phyloP scores from a whole-genome alignment of 805 yeast species.

The Maudiozyma saulgeensis region DNA sequence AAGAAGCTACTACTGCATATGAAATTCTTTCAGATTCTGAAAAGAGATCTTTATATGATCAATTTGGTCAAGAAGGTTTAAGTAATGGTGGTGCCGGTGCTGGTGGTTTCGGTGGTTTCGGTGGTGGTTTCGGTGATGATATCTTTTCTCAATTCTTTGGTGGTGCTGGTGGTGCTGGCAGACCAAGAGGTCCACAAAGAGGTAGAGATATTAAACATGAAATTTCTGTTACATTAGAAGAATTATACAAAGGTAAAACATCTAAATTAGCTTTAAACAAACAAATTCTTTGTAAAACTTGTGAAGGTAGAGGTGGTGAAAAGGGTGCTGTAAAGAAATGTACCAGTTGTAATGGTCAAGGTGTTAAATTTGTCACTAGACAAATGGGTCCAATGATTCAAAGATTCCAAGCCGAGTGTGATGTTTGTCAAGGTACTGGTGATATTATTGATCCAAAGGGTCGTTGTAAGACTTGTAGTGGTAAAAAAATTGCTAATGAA shows the following conservation, averaged over 20 bases:
- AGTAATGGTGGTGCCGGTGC: constrained; percentile 60
- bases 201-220: constrained; percentile 90
- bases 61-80: constrained; percentile 88
- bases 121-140: constrained; percentile 31
- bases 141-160: constrained; percentile 69
- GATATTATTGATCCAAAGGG: constrained; percentile 79
- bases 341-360: constrained; percentile 80
- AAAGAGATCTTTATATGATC: constrained; percentile 83
- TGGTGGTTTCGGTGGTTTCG: constrained; percentile 57
- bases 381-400: constrained; percentile 99
- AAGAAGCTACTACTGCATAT: constrained; percentile 80
- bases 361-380: constrained; percentile 84
- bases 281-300: constrained; percentile 76
- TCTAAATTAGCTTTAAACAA: constrained; percentile 90
- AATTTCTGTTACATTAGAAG: constrained; percentile 79
- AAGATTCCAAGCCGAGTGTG: constrained; percentile 93
- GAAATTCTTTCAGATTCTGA: constrained; percentile 81
- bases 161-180: constrained; percentile 52
- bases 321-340: constrained; percentile 84
- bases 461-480: constrained; percentile 78
- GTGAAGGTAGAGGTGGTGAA: constrained; percentile 96
- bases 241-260: constrained; percentile 85
- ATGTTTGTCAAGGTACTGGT: constrained; percentile 86
- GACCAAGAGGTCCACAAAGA: constrained; percentile 74
- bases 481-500: constrained; percentile 79